Evolutionary conservation across 2,329 filamentous ascomycete genomes (phyloP).

Genomic region (Alternaria alternata): DNA sequence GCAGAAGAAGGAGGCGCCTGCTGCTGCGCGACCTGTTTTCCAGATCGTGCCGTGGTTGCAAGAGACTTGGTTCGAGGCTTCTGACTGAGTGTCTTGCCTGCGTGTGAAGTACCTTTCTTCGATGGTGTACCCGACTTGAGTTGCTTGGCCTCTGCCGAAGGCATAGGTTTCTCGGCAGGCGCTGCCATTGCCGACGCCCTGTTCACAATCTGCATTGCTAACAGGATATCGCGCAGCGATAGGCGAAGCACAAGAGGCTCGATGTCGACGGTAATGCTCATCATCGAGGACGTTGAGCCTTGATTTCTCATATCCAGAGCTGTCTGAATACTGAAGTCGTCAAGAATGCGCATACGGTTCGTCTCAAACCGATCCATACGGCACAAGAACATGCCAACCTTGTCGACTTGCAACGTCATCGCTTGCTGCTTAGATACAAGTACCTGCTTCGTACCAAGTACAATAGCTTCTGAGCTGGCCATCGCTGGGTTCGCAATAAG

Average conservation of each 20-base stretch:
- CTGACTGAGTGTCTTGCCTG: conserved; percentile 55
- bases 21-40: conserved; percentile 64
- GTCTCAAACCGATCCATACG: conserved; percentile 98
- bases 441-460: conserved; percentile 92
- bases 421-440: conserved; percentile 93
- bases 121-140: conserved; percentile 58
- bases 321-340: conserved; percentile 92
- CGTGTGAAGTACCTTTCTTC: conserved; percentile 59
- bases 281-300: conserved; percentile 65
- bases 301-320: conserved; percentile 79
- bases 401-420: conserved; percentile 88
- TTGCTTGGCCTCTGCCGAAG: conserved; percentile 64
- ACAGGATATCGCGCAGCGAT: conserved; percentile 90
- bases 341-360: conserved; percentile 86
- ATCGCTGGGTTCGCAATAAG: conserved; percentile 94
- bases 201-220: conserved; percentile 90
- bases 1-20: conserved; percentile 63
- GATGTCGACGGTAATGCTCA: conserved; percentile 84
- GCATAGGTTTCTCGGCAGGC: conserved; percentile 56
- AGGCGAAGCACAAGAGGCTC: conserved; percentile 91
- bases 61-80: conserved; percentile 58
- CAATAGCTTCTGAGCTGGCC: conserved; percentile 91
- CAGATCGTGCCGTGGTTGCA: conserved; percentile 52
- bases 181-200: conserved; percentile 87
- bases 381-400: conserved; percentile 97